Evolutionary conservation across 202 grass and related monocot genomes (phyloP).

Genomic region (Sporobolus alterniflorus): DNA sequence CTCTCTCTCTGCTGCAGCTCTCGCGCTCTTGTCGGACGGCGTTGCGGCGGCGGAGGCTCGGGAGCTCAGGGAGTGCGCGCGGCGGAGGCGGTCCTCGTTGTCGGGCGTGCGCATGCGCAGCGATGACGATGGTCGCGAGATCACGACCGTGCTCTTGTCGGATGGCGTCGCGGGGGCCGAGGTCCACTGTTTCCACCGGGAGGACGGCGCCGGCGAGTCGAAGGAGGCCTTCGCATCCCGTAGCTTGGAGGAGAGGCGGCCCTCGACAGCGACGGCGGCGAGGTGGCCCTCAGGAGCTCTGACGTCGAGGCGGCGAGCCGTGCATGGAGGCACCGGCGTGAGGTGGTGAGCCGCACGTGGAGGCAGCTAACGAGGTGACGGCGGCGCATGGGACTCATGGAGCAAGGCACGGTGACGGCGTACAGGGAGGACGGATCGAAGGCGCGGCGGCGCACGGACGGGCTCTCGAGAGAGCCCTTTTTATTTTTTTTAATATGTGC

Average conservation of each 20-base stretch:
- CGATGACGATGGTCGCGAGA: constrained; percentile 12
- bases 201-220: constrained; percentile 38
- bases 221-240: constrained; percentile 22
- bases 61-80: constrained; percentile 34
- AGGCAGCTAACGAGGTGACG: too few species aligned
- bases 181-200: constrained; percentile 41
- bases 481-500: too few species aligned
- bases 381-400: too few species aligned
- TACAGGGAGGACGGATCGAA: too few species aligned
- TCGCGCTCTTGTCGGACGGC: constrained; percentile 26
- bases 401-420: too few species aligned
- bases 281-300: too few species aligned
- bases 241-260: constrained; percentile 55
- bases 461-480: too few species aligned
- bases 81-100: constrained; percentile 5
- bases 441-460: too few species aligned
- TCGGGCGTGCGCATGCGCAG: constrained; percentile 34
- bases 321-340: too few species aligned
- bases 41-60: constrained; percentile 15
- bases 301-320: too few species aligned
- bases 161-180: constrained; percentile 41
- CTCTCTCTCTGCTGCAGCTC: neutral
- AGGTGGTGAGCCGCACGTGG: too few species aligned
- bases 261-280: too few species aligned
- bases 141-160: neutral